phyloP scores from a whole-genome alignment of 2,329 filamentous ascomycete genomes.

The Paramyrothecium sp. region DNA sequence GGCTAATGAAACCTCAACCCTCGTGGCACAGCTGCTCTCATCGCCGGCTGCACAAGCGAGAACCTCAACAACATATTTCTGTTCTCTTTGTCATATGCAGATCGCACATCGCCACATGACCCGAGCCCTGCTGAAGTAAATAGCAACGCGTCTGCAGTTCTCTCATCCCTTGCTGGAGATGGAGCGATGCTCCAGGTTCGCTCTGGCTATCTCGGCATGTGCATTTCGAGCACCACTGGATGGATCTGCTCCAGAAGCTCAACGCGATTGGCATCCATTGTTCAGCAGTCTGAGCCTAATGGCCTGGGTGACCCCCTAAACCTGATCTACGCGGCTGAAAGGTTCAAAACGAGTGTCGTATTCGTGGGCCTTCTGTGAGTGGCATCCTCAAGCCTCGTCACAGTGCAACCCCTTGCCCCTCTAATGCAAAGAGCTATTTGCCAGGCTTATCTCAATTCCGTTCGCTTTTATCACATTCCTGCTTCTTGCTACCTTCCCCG shows the following conservation, averaged over 20 bases:
- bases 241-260: slow-evolving; percentile 1
- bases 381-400: not conserved
- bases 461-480: not conserved
- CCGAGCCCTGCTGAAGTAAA: not conserved
- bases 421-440: not conserved
- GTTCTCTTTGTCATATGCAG: slow-evolving; percentile 1
- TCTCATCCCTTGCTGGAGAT: not conserved
- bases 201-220: slow-evolving; percentile 2
- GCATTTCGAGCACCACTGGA: not conserved
- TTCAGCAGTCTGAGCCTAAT: not conserved
- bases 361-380: slow-evolving; percentile 2
- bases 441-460: too few relatives aligned
- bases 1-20: not conserved
- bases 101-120: not conserved
- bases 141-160: not conserved
- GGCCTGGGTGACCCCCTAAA: slow-evolving; percentile 2
- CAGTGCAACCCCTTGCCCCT: not conserved
- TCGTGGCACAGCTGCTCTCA: not conserved
- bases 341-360: slow-evolving; percentile 2
- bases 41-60: slow-evolving; percentile 4
- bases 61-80: slow-evolving; percentile 1
- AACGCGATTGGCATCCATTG: not conserved
- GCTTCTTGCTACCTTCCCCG: not conserved
- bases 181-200: slow-evolving; percentile 1
- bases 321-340: not conserved